Evolutionary conservation across 306 rosid species (phyloP), one percentile per base, ranked within the genome.

Genomic region (Quercus cerris): DNA sequence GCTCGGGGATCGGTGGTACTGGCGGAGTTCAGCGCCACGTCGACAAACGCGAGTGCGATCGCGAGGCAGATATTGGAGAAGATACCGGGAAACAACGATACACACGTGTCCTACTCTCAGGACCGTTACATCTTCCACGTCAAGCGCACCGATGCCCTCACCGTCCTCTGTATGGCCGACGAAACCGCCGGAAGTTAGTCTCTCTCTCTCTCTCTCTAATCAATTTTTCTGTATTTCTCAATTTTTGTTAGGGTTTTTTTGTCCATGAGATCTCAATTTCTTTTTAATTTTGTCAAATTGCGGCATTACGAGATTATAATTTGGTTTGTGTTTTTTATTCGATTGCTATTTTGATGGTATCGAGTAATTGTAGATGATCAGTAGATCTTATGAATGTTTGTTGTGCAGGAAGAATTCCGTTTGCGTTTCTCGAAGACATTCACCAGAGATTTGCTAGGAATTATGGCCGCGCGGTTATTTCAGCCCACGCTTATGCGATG

Each of bases 91-190:
- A 82, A 81, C 84, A 83, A 89, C 75, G 99, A 96, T 66, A 75
- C 92, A 7, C 88, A 96, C 63, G 92, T 91, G 13, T 96, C 99
- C 1, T 96, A 96, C 84, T 96, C 99, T 58, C 99, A 96, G 70
- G 99, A 96, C 68, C 97, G 99, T 2, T 91, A 84, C 76, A 86
- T 96, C 80, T 96, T 96, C 77, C 99, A 96, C 80, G 91, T 93
- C 31, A 93, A 92, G 77, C 95, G 99, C 77, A 93, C 99, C 87
- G 99, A 96, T 30, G 99, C 97, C 57, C 99, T 96, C 80, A 91
- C 99, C 81, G 97, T 93, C 75, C 98, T 96, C 83, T 96, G 99
- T 80, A 91, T 96, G 97, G 98, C 99, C 78, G 98, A 96, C 77
- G 99, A 96, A 46, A 79, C 86, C 75, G 93, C 93, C 75, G 99